These are phyloP conservation scores for Monosporascus sp. DNA, from an alignment of 2,329 filamentous ascomycete genomes.

Conservation along the genomic window DNA sequence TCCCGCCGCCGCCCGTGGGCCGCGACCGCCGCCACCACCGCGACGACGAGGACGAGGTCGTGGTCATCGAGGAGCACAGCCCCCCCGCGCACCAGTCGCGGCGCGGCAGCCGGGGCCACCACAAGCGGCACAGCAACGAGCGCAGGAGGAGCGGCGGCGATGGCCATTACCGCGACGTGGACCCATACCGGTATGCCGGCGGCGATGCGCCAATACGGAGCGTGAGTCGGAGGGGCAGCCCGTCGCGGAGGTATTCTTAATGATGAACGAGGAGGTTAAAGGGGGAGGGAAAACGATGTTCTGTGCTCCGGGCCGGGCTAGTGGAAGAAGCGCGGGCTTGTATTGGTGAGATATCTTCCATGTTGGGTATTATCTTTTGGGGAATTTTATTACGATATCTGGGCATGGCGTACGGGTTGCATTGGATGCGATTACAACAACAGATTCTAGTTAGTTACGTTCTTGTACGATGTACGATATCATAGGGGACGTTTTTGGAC, in stretches of 20 bases:
- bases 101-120: conserved; percentile 19
- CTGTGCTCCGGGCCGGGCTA: too few species aligned
- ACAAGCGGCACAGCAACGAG: conserved; percentile 16
- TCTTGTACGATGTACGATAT: too few species aligned
- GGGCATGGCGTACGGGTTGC: too few species aligned
- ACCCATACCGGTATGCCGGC: conserved; percentile 26
- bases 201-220: conserved; percentile 24
- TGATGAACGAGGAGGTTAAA: background rate
- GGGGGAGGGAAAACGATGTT: background rate
- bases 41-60: conserved; percentile 31
- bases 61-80: conserved; percentile 31
- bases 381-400: too few species aligned
- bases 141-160: conserved; percentile 16
- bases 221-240: conserved; percentile 27
- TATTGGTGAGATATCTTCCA: too few species aligned
- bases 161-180: conserved; percentile 22
- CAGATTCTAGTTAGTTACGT: too few species aligned
- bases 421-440: too few species aligned
- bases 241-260: conserved; percentile 21
- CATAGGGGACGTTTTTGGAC: too few species aligned
- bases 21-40: conserved; percentile 1
- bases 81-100: conserved; percentile 21
- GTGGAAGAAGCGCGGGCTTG: too few species aligned
- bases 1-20: conserved; percentile 1
- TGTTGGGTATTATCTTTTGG: too few species aligned